Base-by-base conservation (phyloP, 441 rosid genomes). In the Populus hybrid region DNA sequence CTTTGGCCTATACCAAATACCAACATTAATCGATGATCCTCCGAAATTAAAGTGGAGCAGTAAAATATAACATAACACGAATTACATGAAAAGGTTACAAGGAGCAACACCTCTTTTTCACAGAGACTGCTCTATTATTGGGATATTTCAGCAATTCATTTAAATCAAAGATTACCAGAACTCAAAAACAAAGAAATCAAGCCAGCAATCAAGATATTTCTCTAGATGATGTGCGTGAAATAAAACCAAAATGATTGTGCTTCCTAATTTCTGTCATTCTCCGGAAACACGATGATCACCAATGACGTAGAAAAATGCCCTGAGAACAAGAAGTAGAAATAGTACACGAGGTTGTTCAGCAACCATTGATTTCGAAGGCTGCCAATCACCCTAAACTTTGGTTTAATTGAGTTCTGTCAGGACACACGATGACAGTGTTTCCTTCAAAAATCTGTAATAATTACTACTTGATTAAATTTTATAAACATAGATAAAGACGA, bases 1-100 rank as follows among this genome's bases (percentile, higher is more conserved):
- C 40, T 76, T 57, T 82, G 78, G 34, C 80, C 91, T 88, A 72
- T 65, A 72, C 19, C 34, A 23, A 63, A 23, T 38, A 71, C 19
- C 71, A 65, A 18, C 36, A 35, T 40, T 42, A 35, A 69, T 53
- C 9, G 8, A 67, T 57, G 9, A 69, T 68, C 8, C 26, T 21
- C n/a, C 1, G 8, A 61, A 46, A 23, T 19, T 34, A 46, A 38
- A 2, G 28, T 59, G 12, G 28, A 23, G 14, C 30, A 21, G 26
- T 34, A 59, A 6, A 12, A 18, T 14, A 10, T 40, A 67, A 66
- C 2, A 67, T 2, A 36, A 12, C 53, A 42, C 1, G 32, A 53
- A 69, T 9, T 21, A 19, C 34, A 50, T 21, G 9, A 21, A 19
- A 19, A 59, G 28, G 42, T 6, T 35, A 40, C 0, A 69, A 42